These are phyloP conservation scores for Malus hybrid DNA, from an alignment of 331 rosid genomes.

Conservation along the genomic window DNA sequence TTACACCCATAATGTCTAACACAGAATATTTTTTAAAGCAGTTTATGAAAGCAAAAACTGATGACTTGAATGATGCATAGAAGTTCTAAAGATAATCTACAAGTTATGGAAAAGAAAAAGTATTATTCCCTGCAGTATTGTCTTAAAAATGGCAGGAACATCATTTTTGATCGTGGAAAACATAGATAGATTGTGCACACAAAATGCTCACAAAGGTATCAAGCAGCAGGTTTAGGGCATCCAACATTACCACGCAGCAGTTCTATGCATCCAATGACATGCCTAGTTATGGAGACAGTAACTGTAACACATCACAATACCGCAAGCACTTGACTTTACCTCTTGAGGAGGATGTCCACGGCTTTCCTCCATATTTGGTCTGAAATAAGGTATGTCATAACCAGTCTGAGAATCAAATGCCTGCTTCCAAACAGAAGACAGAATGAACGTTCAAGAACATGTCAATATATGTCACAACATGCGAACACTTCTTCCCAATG, in stretches of 20 bases:
- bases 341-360: constrained; percentile 68
- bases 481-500: neutral
- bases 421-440: constrained; percentile 36
- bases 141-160: neutral
- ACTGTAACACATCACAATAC: neutral
- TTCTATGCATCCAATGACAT: neutral
- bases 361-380: constrained; percentile 77
- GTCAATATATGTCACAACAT: neutral
- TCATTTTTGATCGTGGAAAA: too few relatives aligned
- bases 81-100: too few relatives aligned
- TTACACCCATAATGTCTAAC: too few relatives aligned
- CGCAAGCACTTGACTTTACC: constrained; percentile 33
- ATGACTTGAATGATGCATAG: too few relatives aligned
- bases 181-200: neutral
- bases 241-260: neutral
- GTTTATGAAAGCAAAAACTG: too few relatives aligned
- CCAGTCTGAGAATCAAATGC: constrained; percentile 77
- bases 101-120: neutral
- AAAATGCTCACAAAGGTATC: neutral
- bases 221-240: neutral
- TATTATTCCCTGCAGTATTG: neutral
- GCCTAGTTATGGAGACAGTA: neutral
- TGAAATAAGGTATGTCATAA: constrained; percentile 75
- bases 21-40: too few relatives aligned
- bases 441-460: too few relatives aligned